Evolutionary conservation across 306 rosid species (phyloP).

Genomic region (Lathyrus tuberosus): DNA sequence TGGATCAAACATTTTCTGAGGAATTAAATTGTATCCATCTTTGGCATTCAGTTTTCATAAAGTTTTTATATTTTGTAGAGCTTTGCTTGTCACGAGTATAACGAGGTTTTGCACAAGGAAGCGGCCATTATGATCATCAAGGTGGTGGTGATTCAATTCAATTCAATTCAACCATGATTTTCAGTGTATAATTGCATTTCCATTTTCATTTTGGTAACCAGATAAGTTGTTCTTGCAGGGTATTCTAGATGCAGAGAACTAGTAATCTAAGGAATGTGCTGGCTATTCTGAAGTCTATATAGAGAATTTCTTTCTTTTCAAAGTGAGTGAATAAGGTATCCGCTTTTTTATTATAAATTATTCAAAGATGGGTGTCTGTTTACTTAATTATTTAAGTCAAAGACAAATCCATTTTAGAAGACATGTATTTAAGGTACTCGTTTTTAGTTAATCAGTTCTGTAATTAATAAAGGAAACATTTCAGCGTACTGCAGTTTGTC

Average conservation of each 20-base stretch:
- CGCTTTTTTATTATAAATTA: neutral
- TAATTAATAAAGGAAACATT: neutral
- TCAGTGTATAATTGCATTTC: slow-evolving; percentile 25
- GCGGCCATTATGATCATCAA: slow-evolving; percentile 80
- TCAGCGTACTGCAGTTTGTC: neutral
- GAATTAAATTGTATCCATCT: neutral
- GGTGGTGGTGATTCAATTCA: slow-evolving; percentile 56
- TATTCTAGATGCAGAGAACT: slow-evolving; percentile 68
- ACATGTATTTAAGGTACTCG: neutral
- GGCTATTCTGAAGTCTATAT: slow-evolving; percentile 23
- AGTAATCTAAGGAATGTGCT: slow-evolving; percentile 4
- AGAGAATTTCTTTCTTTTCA: neutral
- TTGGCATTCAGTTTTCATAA: slow-evolving; percentile 1
- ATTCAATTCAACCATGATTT: slow-evolving; percentile 30
- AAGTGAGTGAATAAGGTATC: neutral
- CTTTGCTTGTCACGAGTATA: slow-evolving; percentile 77
- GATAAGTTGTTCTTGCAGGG: slow-evolving; percentile 58
- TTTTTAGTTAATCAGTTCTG: neutral
- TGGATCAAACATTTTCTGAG: slow-evolving; percentile 15
- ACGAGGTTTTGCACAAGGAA: slow-evolving; percentile 84
- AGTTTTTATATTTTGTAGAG: slow-evolving; percentile 54
- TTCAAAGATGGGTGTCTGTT: neutral
- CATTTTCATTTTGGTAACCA: slow-evolving; percentile 38
- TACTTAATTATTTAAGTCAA: neutral
- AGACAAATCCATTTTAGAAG: neutral